Base-by-base conservation (phyloP, 2,329 filamentous ascomycete genomes). In the Diplodia sapinea region DNA sequence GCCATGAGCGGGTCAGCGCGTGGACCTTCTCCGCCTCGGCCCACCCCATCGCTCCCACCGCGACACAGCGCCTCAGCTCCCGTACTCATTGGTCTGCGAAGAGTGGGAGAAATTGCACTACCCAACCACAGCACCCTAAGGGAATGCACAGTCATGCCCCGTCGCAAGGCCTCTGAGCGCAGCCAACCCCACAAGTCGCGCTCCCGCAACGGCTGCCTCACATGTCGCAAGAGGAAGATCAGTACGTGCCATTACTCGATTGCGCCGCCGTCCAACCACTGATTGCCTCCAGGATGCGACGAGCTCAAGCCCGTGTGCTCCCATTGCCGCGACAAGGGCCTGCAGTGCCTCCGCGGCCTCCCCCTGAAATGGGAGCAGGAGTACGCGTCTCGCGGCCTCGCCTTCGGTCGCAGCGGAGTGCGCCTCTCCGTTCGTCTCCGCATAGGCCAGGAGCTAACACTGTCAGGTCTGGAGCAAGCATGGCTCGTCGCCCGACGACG, bases 381-480 rank as follows among this genome's bases (percentile, higher is more conserved):
- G 66, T 82, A 80, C 69, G 71, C 70, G 63, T 78, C 74, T 63
- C 78, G 78, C 9, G 80, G 80, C 12, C 70, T 80, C 63, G 80
- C 80, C 5, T 82, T 82, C 72, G 80, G 80, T 4, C 74, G 80
- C 63, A 73, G 78, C 29, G 80, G 80, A 43, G 75, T 66, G 49
- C 9, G 64, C 20, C 23, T 17, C 20, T 8, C 29, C 12, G 6
- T 13, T 8, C 9, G n/a, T 31, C 4, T 7, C 52, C 33, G 1
- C 8, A 38, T 13, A 26, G 2, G 47, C n/a, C 52, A 40, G 15
- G 12, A 13, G 43, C n/a, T 66, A 43, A 66, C 29, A 17, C 4
- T 12, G 1, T 8, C 40, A 66, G 64, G 52, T 81, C 43, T 81
- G 80, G 80, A 79, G 72, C 69, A 70, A 74, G 61, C 67, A 64